These are phyloP conservation scores for Nectriaceae sp. DNA, from an alignment of 2,329 filamentous ascomycete genomes.

Conservation along the genomic window DNA sequence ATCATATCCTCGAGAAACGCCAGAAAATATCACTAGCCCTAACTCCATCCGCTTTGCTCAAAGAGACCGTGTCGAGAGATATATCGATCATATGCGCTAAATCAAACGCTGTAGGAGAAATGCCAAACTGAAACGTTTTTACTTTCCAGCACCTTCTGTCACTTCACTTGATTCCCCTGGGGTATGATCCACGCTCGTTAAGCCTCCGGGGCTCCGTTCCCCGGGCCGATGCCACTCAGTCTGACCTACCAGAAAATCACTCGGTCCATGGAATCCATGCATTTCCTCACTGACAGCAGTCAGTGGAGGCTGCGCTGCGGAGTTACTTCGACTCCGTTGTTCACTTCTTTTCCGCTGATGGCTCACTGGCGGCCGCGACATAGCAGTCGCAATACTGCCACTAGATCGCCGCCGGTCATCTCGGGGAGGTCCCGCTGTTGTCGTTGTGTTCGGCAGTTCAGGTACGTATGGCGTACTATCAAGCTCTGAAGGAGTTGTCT, in stretches of 20 bases:
- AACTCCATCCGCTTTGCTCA: background rate
- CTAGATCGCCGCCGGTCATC: conserved; percentile 31
- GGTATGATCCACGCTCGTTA: background rate
- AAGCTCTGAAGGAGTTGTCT: conserved; percentile 35
- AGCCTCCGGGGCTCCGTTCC: conserved; percentile 9
- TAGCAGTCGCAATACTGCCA: conserved; percentile 19
- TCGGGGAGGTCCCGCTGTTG: conserved; percentile 16
- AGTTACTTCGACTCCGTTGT: conserved; percentile 25
- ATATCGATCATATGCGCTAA: background rate
- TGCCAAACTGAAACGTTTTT: too few species aligned
- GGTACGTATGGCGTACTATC: conserved; percentile 36
- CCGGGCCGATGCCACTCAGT: conserved; percentile 32
- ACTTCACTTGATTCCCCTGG: too few species aligned
- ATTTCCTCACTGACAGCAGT: conserved; percentile 46
- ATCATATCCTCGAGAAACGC: background rate
- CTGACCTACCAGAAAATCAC: conserved; percentile 42
- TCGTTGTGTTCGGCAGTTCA: conserved; percentile 38
- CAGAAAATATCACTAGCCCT: background rate
- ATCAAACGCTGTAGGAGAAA: too few species aligned
- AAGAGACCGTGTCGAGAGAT: background rate
- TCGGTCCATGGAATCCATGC: conserved; percentile 50
- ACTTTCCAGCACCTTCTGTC: too few species aligned
- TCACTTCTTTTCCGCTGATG: conserved; percentile 33
- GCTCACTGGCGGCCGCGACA: conserved; percentile 23
- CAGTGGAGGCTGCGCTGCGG: conserved; percentile 22